phyloP scores from a whole-genome alignment of 371 early-diverging fungal species.

The Lichtheimia ramosa region DNA sequence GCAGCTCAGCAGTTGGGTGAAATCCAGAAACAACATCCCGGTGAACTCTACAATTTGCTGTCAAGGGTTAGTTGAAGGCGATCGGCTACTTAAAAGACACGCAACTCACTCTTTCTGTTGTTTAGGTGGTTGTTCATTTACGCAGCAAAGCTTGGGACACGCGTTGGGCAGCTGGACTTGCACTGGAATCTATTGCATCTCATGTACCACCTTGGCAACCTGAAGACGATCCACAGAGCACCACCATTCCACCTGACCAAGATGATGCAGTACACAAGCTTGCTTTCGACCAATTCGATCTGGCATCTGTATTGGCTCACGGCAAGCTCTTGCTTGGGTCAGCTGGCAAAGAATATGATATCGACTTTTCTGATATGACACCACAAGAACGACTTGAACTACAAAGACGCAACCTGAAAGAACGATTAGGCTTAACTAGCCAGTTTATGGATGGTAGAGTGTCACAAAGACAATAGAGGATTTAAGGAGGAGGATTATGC shows the following conservation, averaged over 20 bases:
- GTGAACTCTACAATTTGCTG: conserved; percentile 86
- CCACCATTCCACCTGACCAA: conserved; percentile 18
- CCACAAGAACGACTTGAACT: conserved; percentile 82
- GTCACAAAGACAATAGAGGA: background rate
- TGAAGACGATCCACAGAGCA: conserved; percentile 11
- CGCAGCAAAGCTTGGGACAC: conserved; percentile 93
- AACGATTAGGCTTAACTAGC: conserved; percentile 84
- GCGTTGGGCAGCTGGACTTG: conserved; percentile 91
- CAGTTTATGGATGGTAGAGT: conserved; percentile 85
- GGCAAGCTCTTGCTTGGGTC: conserved; percentile 86
- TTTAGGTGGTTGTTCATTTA: conserved; percentile 80
- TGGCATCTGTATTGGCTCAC: conserved; percentile 75
- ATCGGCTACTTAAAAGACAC: background rate
- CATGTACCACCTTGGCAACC: conserved; percentile 89
- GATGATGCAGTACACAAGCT: conserved; percentile 49
- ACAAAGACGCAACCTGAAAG: conserved; percentile 81
- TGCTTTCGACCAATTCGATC: conserved; percentile 80
- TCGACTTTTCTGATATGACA: conserved; percentile 77
- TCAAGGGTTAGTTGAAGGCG: conserved; percentile 62
- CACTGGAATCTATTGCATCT: conserved; percentile 87
- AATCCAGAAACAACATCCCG: conserved; percentile 92
- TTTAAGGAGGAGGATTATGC: conserved; percentile 2
- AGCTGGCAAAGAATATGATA: conserved; percentile 91
- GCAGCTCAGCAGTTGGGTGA: conserved; percentile 96
- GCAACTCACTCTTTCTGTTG: background rate